A percentile compares a stretch with the other conserved stretches of the same genome.
phyloP scores from a whole-genome alignment of 2,329 filamentous ascomycete genomes.

The Trichoderma harzianum region DNA sequence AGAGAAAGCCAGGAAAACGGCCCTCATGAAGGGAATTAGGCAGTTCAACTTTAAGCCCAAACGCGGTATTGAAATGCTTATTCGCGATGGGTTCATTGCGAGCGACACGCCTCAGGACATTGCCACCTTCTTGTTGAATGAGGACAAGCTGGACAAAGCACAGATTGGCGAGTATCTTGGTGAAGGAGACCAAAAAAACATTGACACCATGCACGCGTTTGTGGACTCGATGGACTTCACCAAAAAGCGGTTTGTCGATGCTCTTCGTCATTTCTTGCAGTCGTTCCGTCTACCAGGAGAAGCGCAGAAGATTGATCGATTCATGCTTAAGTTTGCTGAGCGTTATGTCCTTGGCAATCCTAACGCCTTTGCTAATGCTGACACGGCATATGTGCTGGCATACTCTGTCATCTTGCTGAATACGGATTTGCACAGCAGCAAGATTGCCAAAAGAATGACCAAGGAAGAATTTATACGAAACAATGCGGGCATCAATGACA shows the following conservation, averaged over 20 bases:
- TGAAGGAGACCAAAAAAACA: conserved; percentile 88
- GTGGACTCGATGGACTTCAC: conserved; percentile 93
- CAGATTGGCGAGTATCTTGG: conserved; percentile 92
- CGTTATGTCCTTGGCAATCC: conserved; percentile 93
- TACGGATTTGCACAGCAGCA: conserved; percentile 88
- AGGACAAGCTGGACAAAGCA: conserved; percentile 84
- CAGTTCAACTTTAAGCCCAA: conserved; percentile 99
- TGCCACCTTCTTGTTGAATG: conserved; percentile 74
- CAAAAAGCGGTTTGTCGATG: conserved; percentile 88
- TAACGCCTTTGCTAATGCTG: conserved; percentile 95
- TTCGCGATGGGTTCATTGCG: conserved; percentile 82
- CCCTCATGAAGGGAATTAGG: conserved; percentile 79
- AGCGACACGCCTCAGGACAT: conserved; percentile 78
- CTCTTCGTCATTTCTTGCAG: conserved; percentile 86
- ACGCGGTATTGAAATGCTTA: conserved; percentile 77
- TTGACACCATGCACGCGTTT: conserved; percentile 97
- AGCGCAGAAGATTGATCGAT: conserved; percentile 97
- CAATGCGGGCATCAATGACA: conserved; percentile 97
- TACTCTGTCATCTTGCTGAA: conserved; percentile 98
- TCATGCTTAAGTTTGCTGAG: conserved; percentile 98
- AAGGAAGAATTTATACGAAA: conserved; percentile 99
- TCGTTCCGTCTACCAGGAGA: conserved; percentile 93
- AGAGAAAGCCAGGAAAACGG: conserved; percentile 90
- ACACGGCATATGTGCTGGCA: conserved; percentile 92
- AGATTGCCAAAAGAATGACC: conserved; percentile 82